Base-by-base conservation (phyloP, 2,329 filamentous ascomycete genomes). In the Apiospora rasikravindrae region DNA sequence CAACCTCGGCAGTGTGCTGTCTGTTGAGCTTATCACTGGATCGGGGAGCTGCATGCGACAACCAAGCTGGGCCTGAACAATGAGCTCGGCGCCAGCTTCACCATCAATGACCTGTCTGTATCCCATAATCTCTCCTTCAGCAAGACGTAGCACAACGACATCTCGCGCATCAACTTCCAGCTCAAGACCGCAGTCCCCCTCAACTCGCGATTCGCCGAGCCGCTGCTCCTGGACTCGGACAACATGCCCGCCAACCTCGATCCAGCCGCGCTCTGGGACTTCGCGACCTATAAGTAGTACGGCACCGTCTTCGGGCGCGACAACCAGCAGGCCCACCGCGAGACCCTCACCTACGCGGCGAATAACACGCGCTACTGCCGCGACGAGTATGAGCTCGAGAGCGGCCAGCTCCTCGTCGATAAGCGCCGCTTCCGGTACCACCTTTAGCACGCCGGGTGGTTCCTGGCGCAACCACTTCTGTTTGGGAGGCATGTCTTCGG, bases 241-340 rank as follows among this genome's bases (percentile, higher is more conserved):
- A 82, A 82, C 70, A 76, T 82, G 66, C 80, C 81, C 22, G 72
- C 78, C n/a, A 16, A 4, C 45, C 4, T 11, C 53, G 77, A 77
- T 47, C 80, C 80, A 2, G 77, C 73, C 24, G 64, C 69, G 8
- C 75, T 82, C 11, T 82, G 74, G 70, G 75, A 79, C 44, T 80
- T 80, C 67, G 75, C 33, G 10, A 64, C 61, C 4, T 75, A 75
- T 49, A 40, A 76, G 37, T 76, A 79, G 69, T 80, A 76, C 71
- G 80, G 80, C 70, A 79, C 78, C 16, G 69, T 82, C 29, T 82
- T 82, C 74, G 82, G 80, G 80, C 81, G 81, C 19, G 81, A 83
- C 70, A 81, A 81, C 70, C 76, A 80, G 26, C 80, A 81, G 19
- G 81, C 80, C 7, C 76, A 73, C 51, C 75, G 74, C 29, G 73